phyloP scores from a whole-genome alignment of 2,329 filamentous ascomycete species.

The Pseudogymnoascus verrucosus region DNA sequence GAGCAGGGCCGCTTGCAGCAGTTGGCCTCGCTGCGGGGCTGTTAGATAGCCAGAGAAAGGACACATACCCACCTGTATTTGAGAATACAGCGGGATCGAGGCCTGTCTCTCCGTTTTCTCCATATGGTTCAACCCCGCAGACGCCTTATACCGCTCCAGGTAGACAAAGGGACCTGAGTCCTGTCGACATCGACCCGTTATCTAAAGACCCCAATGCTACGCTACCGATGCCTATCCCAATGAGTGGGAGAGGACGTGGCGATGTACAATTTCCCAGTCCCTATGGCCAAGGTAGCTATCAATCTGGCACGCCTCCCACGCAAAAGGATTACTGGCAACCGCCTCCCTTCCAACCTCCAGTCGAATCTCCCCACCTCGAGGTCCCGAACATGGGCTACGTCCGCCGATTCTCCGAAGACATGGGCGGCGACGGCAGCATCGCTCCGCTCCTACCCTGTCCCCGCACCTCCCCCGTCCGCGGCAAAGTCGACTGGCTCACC shows the following conservation, averaged over 20 bases:
- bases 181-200: neutral
- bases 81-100: slow-evolving; percentile 16
- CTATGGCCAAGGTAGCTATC: neutral
- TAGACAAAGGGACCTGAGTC: neutral
- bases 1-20: neutral
- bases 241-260: neutral
- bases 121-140: slow-evolving; percentile 15
- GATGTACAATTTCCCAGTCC: neutral
- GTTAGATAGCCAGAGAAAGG: slow-evolving; percentile 15
- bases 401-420: slow-evolving; percentile 47
- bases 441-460: slow-evolving; percentile 60
- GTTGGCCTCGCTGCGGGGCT: neutral
- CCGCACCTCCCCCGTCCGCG: slow-evolving; percentile 51
- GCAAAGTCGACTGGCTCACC: slow-evolving; percentile 73
- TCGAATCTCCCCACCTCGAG: slow-evolving; percentile 28
- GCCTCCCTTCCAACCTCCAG: slow-evolving; percentile 35
- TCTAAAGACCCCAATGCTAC: slow-evolving; percentile 14
- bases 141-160: neutral
- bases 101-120: slow-evolving; percentile 22
- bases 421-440: slow-evolving; percentile 34
- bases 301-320: neutral
- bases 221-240: slow-evolving; percentile 18
- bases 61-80: slow-evolving; percentile 19
- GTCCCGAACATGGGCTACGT: slow-evolving; percentile 37
- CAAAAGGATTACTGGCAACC: slow-evolving; percentile 36